A percentile compares a stretch with the other conserved stretches of the same genome.
phyloP scores from a whole-genome alignment of 1,284 basidiomycete species.

The Tetrapyrgos nigripes region DNA sequence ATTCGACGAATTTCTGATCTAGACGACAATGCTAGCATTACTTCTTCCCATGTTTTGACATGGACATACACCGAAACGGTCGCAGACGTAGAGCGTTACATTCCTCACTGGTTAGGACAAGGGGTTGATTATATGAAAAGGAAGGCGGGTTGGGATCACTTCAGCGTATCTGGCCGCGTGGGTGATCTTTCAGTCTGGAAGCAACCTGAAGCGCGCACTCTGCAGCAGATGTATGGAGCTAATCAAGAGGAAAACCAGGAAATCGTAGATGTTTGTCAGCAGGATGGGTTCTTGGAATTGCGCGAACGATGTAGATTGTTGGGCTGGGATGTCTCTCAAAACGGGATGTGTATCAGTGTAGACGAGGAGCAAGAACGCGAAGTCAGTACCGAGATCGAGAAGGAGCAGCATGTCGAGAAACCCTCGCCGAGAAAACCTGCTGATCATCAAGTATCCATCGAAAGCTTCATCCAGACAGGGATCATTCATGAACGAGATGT shows the following conservation, averaged over 20 bases:
- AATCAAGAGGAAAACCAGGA: not conserved
- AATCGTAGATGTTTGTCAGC: not conserved
- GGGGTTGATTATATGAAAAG: constrained; percentile 48
- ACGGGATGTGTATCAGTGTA: constrained; percentile 23
- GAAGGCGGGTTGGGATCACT: constrained; percentile 34
- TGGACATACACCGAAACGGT: constrained; percentile 58
- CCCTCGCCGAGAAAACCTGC: constrained; percentile 33
- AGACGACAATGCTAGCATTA: constrained; percentile 13
- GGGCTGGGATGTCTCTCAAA: constrained; percentile 23
- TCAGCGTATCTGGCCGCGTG: constrained; percentile 9
- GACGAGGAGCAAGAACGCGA: constrained; percentile 60
- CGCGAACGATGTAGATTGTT: constrained; percentile 33
- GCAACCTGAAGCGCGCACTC: constrained; percentile 42
- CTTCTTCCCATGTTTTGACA: constrained; percentile 43
- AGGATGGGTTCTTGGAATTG: constrained; percentile 27
- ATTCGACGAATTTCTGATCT: constrained; percentile 41
- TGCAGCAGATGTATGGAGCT: constrained; percentile 44
- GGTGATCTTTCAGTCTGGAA: constrained; percentile 35
- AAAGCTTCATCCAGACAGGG: constrained; percentile 34
- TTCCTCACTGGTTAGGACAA: constrained; percentile 55
- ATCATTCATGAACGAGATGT: constrained; percentile 21
- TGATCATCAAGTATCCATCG: constrained; percentile 27
- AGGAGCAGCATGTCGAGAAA: constrained; percentile 43
- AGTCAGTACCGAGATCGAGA: constrained; percentile 48
- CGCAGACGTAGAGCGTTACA: constrained; percentile 43